These are phyloP conservation scores for Xylaria nigripes DNA, from an alignment of 495 filamentous ascomycete species.

Conservation along the genomic window DNA sequence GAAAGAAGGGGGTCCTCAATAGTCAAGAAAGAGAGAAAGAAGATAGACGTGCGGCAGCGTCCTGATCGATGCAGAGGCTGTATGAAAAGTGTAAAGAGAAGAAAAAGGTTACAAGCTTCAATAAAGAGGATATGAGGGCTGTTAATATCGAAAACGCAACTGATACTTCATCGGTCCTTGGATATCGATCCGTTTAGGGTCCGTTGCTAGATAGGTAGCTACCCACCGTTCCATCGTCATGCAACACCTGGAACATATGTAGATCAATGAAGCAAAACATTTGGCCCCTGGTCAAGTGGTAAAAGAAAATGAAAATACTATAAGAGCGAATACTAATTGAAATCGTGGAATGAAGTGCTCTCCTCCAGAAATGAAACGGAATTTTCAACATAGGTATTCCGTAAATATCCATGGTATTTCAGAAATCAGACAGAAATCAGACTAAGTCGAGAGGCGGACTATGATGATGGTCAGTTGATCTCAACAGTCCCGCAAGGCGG, in stretches of 20 bases:
- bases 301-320: no score
- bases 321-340: background rate
- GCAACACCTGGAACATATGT: no score
- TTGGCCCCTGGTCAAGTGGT: no score
- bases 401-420: no score
- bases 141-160: constrained; percentile 25
- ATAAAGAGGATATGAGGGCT: constrained; percentile 26
- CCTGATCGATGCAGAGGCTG: constrained; percentile 36
- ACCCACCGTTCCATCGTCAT: background rate
- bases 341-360: background rate
- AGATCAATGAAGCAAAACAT: no score
- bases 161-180: constrained; percentile 22
- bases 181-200: background rate
- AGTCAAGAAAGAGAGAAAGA: constrained; percentile 36
- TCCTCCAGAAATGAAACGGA: background rate
- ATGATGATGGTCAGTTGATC: no score
- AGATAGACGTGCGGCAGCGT: constrained; percentile 40
- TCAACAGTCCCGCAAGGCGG: no score
- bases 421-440: no score
- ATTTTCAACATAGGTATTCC: no score
- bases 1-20: constrained; percentile 49
- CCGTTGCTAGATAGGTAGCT: background rate
- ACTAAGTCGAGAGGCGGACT: no score
- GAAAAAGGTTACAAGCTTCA: no score
- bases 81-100: constrained; percentile 34